Base-by-base conservation (phyloP, 2,329 filamentous ascomycete species). In the Didymella exigua region DNA sequence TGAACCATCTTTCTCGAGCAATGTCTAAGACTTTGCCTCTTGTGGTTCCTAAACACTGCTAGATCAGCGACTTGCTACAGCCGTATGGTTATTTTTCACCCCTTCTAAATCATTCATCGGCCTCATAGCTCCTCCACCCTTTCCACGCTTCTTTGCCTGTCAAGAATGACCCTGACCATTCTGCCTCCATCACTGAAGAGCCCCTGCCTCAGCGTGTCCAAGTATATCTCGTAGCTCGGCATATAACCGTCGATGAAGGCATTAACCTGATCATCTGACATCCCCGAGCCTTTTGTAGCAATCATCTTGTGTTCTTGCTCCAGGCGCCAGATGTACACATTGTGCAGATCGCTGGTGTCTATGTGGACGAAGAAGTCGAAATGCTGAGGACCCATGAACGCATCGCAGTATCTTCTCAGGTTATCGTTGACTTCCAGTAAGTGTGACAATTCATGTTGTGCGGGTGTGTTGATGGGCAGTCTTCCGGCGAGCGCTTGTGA, bases 241-340 rank as follows among this genome's bases (percentile, higher is more conserved):
- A 73, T 74, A 66, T 80, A 81, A 1, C 86, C 85, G 69, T 88
- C 83, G 14, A 90, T 89, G 73, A 96, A 96, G 41, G 82, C 79
- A 52, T 85, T 80, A 37, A 96, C 90, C 72, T 93, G 84, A 51
- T 91, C 88, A 63, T 90, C 87, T 1, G 85, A 89, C 93, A 96
- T 96, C 26, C 91, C 92, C 0, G 81, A 82, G 1, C 89, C 91
- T 61, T 84, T 89, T 19, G 81, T 76, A 7, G 78, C 78, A 21
- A 89, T 84, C 65, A 96, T 79, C 54, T 83, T 83, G 42, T 83
- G 82, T 76, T 96, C 92, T 76, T 96, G 91, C 76, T 96, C 81
- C 63, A 87, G 78, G 13, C 92, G 85, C 93, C 93, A 96, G 58
- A 83, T 84, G 67, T 96, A 96, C 47, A 96, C 93, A 69, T 86